These are phyloP conservation scores for Aureobasidium sp. DNA, from an alignment of 2,329 filamentous ascomycete species.

Conservation along the genomic window DNA sequence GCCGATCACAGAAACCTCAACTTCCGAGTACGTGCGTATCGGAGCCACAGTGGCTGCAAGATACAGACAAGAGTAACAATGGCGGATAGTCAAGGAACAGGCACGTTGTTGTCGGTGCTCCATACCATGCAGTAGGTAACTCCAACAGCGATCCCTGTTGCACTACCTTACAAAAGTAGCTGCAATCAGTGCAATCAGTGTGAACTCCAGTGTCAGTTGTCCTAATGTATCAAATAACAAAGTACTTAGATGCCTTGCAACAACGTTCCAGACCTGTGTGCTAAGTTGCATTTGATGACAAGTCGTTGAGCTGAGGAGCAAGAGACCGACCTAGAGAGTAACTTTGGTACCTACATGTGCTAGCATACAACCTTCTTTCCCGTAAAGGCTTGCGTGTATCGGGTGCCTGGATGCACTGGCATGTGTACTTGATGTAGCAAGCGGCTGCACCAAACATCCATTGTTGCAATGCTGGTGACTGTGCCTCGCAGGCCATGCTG, in stretches of 20 bases:
- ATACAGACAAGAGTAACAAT: neutral
- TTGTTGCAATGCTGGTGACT: neutral
- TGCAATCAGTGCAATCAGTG: neutral
- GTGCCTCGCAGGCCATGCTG: neutral
- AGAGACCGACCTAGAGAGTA: neutral
- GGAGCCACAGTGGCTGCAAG: slow-evolving; percentile 1
- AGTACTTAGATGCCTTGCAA: neutral
- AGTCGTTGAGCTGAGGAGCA: neutral
- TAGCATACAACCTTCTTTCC: neutral
- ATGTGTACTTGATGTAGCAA: neutral
- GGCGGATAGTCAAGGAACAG: neutral
- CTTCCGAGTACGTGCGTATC: neutral
- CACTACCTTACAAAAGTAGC: neutral
- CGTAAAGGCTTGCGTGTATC: slow-evolving; percentile 3
- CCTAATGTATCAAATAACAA: no score
- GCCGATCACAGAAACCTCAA: neutral
- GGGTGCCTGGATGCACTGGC: neutral
- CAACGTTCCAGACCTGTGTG: neutral
- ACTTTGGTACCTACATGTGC: neutral
- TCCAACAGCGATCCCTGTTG: neutral
- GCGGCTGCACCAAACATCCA: neutral
- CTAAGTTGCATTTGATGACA: neutral
- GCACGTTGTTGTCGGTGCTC: neutral
- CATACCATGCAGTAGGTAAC: neutral
- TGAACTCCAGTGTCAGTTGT: neutral